Conservation (phyloP, 768 basidiomycete species). For the Amanita muscaria region DNA sequence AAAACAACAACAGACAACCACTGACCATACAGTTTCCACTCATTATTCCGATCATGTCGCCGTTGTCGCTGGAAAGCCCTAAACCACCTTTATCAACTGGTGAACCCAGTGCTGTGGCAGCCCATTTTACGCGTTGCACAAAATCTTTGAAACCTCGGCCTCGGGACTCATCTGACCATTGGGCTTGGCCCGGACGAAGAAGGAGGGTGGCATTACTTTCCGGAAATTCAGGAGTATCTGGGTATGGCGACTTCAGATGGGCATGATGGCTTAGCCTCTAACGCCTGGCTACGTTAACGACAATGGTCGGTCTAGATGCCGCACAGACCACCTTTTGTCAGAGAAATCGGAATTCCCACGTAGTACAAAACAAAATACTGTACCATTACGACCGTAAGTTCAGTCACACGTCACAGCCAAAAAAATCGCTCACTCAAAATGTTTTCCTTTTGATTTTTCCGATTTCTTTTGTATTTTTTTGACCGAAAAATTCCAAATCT, state of each 20-base stretch:
- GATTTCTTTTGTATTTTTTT: too few species aligned
- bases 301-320: too few species aligned
- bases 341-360: too few species aligned
- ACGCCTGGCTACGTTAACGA: background rate
- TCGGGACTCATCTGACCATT: slow-evolving; percentile 52
- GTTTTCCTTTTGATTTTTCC: too few species aligned
- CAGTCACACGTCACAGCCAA: too few species aligned
- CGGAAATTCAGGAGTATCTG: slow-evolving; percentile 39
- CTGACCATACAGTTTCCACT: slow-evolving; percentile 61
- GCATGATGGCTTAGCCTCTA: slow-evolving; percentile 41
- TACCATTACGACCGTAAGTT: too few species aligned
- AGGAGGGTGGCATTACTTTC: slow-evolving; percentile 49
- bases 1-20: background rate
- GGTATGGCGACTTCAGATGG: slow-evolving; percentile 49
- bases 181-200: slow-evolving; percentile 41
- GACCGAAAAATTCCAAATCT: too few species aligned
- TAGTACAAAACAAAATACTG: too few species aligned
- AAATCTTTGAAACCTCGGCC: slow-evolving; percentile 43
- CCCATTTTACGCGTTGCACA: slow-evolving; percentile 38
- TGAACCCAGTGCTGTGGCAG: slow-evolving; percentile 46
- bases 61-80: slow-evolving; percentile 35
- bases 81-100: slow-evolving; percentile 44
- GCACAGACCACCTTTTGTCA: too few species aligned
- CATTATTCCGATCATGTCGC: slow-evolving; percentile 61
- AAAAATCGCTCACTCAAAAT: too few species aligned